phyloP scores from a whole-genome alignment of 441 rosid genomes.

The Euphorbia celastroides region DNA sequence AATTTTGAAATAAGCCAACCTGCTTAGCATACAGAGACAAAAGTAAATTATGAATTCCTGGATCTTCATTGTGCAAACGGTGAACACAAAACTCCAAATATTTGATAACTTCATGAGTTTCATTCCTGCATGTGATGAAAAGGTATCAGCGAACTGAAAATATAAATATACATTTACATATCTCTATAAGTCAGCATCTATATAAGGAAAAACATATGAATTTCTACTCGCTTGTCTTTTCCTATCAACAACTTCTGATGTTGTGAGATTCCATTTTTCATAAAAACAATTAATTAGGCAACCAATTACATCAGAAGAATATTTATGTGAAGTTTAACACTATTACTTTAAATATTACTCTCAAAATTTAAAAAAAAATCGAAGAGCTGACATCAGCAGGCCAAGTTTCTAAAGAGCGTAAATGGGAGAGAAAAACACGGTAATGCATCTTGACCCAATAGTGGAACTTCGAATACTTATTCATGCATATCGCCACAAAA shows the following conservation, averaged over 20 bases:
- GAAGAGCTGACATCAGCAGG: not conserved
- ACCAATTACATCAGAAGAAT: not conserved
- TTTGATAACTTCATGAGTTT: slow-evolving; percentile 98
- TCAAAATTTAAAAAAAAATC: not conserved
- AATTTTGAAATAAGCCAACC: slow-evolving; percentile 46
- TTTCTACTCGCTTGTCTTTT: slow-evolving; percentile 1
- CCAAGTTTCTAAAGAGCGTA: not conserved
- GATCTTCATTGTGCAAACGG: slow-evolving; percentile 90
- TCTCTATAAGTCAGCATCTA: slow-evolving; percentile 5
- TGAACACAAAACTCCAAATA: slow-evolving; percentile 94
- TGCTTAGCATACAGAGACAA: slow-evolving; percentile 96
- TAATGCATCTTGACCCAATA: not conserved
- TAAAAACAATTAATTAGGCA: not conserved
- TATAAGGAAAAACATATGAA: not conserved
- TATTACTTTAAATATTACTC: not conserved
- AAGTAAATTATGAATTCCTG: slow-evolving; percentile 94
- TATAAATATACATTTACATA: not conserved
- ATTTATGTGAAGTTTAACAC: not conserved
- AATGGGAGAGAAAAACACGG: not conserved
- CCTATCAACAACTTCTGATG: not conserved
- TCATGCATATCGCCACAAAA: not conserved
- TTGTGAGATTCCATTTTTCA: not conserved
- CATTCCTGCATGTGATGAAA: slow-evolving; percentile 64
- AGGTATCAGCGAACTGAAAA: slow-evolving; percentile 10
- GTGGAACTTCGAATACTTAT: not conserved